Conservation (phyloP, 1,139 yeast genomes). For the Kazachstania sp. region DNA sequence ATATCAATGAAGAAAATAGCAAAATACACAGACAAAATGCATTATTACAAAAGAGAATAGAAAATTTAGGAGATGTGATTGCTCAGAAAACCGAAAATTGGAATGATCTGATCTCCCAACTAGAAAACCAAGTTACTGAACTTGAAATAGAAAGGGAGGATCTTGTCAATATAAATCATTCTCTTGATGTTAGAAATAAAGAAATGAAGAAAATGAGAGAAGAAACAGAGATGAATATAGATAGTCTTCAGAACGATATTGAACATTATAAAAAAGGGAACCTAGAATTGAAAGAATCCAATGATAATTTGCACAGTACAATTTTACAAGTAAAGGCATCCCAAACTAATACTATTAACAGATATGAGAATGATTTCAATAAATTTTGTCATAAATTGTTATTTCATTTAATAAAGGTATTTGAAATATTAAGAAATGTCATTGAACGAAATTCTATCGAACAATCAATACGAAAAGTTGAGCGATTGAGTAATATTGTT, state of each 20-base stretch:
- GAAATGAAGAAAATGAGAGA: constrained; percentile 10
- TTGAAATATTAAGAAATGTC: constrained; percentile 44
- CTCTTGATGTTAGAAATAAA: constrained; percentile 27
- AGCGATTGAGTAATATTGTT: constrained; percentile 33
- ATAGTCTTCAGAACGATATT: background rate
- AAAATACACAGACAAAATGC: constrained; percentile 14
- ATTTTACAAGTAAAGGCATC: constrained; percentile 1
- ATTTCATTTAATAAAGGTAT: constrained; percentile 36
- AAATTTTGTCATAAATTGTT: constrained; percentile 23
- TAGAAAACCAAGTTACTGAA: constrained; percentile 30
- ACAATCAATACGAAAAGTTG: constrained; percentile 48
- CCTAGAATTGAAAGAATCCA: background rate
- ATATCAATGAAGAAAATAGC: constrained; percentile 14
- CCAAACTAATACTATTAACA: constrained; percentile 5
- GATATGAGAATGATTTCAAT: constrained; percentile 13
- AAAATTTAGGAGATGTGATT: constrained; percentile 14
- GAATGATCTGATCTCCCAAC: constrained; percentile 33
- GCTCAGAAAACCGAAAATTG: constrained; percentile 29
- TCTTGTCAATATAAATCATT: constrained; percentile 17
- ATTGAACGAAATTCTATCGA: constrained; percentile 51
- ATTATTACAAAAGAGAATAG: constrained; percentile 13
- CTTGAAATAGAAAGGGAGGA: constrained; percentile 24
- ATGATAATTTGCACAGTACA: constrained; percentile 1
- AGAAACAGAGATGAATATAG: background rate
- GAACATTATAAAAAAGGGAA: background rate